These are phyloP conservation scores for Linnemannia schmuckeri DNA, from an alignment of 192 early-diverging fungal genomes.

Conservation along the genomic window DNA sequence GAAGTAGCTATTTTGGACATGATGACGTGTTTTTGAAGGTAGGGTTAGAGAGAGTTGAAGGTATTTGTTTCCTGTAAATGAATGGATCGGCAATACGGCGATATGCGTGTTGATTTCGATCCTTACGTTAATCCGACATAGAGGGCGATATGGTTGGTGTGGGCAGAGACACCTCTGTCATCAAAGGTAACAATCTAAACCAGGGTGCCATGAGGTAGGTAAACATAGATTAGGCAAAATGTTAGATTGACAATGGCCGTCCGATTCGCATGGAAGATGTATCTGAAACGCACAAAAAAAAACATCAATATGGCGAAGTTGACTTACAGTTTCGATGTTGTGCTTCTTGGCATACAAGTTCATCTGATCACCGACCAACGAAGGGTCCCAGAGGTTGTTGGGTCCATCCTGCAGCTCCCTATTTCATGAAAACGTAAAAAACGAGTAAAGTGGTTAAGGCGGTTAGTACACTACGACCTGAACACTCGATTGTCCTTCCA, in stretches of 20 bases:
- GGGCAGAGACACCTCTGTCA: slow-evolving; percentile 87
- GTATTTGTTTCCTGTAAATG: not conserved
- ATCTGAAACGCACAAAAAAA: not conserved
- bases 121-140: slow-evolving; percentile 78
- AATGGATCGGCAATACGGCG: not conserved
- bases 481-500: not conserved
- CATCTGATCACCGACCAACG: slow-evolving; percentile 71
- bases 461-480: not conserved
- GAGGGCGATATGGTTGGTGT: slow-evolving; percentile 88
- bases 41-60: not conserved
- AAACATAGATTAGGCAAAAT: too few relatives aligned
- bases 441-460: not conserved
- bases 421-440: slow-evolving; percentile 27
- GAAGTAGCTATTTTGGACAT: slow-evolving; percentile 28
- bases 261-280: not conserved
- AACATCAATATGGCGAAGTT: not conserved
- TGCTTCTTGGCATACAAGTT: slow-evolving; percentile 70
- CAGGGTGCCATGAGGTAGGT: not conserved
- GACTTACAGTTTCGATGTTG: slow-evolving; percentile 71
- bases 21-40: slow-evolving; percentile 7
- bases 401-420: slow-evolving; percentile 79
- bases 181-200: slow-evolving; percentile 93
- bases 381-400: slow-evolving; percentile 71
- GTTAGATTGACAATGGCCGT: not conserved
- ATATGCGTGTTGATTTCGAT: not conserved